Base-by-base conservation (phyloP, 306 rosid genomes). In the Lablab purpureus region DNA sequence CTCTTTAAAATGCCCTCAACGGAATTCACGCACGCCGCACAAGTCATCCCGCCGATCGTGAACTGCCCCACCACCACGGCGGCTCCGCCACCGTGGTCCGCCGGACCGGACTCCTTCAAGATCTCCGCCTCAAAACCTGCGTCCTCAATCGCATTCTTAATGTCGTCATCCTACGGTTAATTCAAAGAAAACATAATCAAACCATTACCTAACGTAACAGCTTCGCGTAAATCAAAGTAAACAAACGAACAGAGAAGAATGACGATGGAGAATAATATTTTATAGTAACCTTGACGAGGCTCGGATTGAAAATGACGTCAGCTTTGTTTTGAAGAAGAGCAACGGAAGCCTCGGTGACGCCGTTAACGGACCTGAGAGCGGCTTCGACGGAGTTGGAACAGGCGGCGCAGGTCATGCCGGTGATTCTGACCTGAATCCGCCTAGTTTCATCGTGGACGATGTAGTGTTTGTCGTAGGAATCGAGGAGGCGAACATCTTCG, bases 401-500 rank as follows among this genome's bases (percentile, higher is more conserved):
- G 8, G 98, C 98, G 65, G 98, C 90, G 43, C 98, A 93, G 66
- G 98, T 93, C 98, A 93, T 93, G 10, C 98, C 98, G 63, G 90
- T 30, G 45, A 93, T 82, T 73, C 91, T 71, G 36, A 93, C 91
- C 83, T 91, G 98, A 85, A 91, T 67, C 72, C 85, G 86, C 80
- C 77, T 83, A 77, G 82, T 62, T 18, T 83, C 87, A 19, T 79
- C 81, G 17, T 79, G 54, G 55, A 62, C 84, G 40, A 73, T 85
- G 41, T 82, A 82, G 43, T 28, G 23, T 8, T 19, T 73, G 0
- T 88, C 92, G 25, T 91, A 95, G 3, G 92, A 87, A 52, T 93
- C 97, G 18, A 93, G 82, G 1, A 93, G 91, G 50, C 97, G 85
- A 14, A 91, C 98, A 11, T 86, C 93, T 86, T 91, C 98, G 17